These are phyloP conservation scores for Lonicera japonica DNA, from an alignment of 129 eudicot species.

Conservation along the genomic window DNA sequence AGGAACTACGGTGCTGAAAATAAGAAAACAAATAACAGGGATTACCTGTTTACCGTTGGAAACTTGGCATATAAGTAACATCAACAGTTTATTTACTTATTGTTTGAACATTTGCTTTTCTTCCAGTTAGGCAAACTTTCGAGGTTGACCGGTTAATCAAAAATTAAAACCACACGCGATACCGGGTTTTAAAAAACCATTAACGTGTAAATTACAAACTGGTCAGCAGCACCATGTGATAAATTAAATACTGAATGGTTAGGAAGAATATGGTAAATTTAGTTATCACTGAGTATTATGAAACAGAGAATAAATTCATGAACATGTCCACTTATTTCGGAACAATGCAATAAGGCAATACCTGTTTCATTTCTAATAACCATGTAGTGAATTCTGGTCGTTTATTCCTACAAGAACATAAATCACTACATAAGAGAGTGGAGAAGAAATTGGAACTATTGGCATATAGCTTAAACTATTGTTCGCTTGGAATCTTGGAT, in stretches of 20 bases:
- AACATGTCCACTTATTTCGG: too few species aligned
- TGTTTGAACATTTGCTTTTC: conserved; percentile 96
- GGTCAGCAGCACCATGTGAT: too few species aligned
- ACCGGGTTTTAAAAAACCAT: too few species aligned
- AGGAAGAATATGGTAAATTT: too few species aligned
- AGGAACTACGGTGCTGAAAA: background rate
- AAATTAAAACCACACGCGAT: too few species aligned
- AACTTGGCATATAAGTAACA: background rate
- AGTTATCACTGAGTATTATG: too few species aligned
- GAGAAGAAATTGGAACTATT: background rate
- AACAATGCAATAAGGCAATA: conserved; percentile 7
- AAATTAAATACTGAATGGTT: too few species aligned
- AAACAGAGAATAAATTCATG: too few species aligned
- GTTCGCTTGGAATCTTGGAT: too few species aligned
- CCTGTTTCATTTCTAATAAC: conserved; percentile 91
- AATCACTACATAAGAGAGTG: conserved; percentile 3
- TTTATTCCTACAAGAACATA: conserved; percentile 60
- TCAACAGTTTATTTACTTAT: conserved; percentile 41
- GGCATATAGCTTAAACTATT: too few species aligned
- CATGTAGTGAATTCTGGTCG: conserved; percentile 97
- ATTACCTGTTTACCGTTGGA: background rate
- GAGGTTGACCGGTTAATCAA: conserved; percentile 68
- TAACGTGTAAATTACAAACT: too few species aligned
- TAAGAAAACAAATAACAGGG: background rate
- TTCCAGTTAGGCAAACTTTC: conserved; percentile 94